These are phyloP conservation scores for Collybia nuda DNA, from an alignment of 768 basidiomycete genomes.

Conservation along the genomic window DNA sequence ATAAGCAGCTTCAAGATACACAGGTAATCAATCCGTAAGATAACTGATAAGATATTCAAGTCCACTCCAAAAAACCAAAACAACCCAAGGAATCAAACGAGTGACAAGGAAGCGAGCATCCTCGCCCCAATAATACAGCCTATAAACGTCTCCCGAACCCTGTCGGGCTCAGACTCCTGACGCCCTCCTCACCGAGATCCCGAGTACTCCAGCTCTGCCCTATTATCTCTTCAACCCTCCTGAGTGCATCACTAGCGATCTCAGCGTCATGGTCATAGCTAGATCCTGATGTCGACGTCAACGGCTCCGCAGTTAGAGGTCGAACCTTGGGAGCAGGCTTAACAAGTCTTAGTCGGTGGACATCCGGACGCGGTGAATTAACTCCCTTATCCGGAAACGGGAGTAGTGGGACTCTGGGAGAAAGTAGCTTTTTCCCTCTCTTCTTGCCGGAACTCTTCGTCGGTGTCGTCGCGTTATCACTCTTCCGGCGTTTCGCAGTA, in stretches of 20 bases:
- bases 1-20: too few species aligned
- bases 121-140: not conserved
- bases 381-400: constrained; percentile 7
- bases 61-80: not conserved
- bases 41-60: too few species aligned
- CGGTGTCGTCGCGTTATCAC: not conserved
- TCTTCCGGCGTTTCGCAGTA: not conserved
- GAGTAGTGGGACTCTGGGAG: constrained; percentile 1
- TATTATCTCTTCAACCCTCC: constrained; percentile 35
- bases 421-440: constrained; percentile 2
- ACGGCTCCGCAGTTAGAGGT: not conserved
- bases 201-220: constrained; percentile 31
- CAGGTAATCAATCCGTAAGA: too few species aligned
- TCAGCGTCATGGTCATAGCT: constrained; percentile 4
- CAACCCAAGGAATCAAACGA: not conserved
- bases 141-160: constrained; percentile 16
- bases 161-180: constrained; percentile 20
- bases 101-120: not conserved
- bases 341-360: constrained; percentile 9
- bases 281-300: not conserved
- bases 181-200: constrained; percentile 16
- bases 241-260: constrained; percentile 23
- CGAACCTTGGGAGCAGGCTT: constrained; percentile 1
- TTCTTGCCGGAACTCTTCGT: constrained; percentile 2
- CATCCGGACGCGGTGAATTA: constrained; percentile 13